phyloP scores from a whole-genome alignment of 2,329 filamentous ascomycete genomes.

The Thielaviopsis populi region DNA sequence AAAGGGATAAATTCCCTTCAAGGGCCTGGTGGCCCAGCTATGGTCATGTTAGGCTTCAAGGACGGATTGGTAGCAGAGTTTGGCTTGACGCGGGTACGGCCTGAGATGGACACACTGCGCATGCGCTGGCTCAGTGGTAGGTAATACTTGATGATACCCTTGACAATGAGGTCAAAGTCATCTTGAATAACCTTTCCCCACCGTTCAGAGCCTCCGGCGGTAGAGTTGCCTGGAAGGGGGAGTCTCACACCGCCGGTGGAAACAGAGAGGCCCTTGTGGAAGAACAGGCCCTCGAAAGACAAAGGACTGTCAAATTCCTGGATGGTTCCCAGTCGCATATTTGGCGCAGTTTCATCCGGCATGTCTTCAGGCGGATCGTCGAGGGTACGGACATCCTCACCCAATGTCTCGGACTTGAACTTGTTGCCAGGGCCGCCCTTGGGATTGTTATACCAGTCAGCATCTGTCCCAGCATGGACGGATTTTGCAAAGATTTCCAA shows the following conservation, averaged over 20 bases:
- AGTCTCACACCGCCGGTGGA: slow-evolving; percentile 77
- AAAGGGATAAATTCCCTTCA: not conserved
- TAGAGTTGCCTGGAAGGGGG: slow-evolving; percentile 71
- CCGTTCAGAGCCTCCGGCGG: slow-evolving; percentile 65
- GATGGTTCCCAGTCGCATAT: slow-evolving; percentile 83
- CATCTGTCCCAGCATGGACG: slow-evolving; percentile 61
- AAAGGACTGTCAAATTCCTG: slow-evolving; percentile 75
- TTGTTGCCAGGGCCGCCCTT: slow-evolving; percentile 17
- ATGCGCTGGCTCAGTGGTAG: slow-evolving; percentile 46
- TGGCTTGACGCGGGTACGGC: slow-evolving; percentile 44
- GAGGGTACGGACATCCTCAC: slow-evolving; percentile 15
- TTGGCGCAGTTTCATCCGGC: slow-evolving; percentile 54
- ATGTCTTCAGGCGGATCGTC: slow-evolving; percentile 37
- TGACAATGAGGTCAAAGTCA: slow-evolving; percentile 83
- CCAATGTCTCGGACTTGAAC: not conserved
- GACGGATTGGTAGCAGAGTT: slow-evolving; percentile 43
- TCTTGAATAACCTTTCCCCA: slow-evolving; percentile 88
- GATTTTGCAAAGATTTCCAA: slow-evolving; percentile 92
- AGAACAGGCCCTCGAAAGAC: slow-evolving; percentile 77
- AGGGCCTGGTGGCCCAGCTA: not conserved
- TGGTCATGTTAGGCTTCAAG: slow-evolving; percentile 24
- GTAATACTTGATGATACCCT: slow-evolving; percentile 76
- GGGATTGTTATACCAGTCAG: slow-evolving; percentile 40
- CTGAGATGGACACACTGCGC: slow-evolving; percentile 44
- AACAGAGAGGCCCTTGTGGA: slow-evolving; percentile 54